Evolutionary conservation across 2,329 filamentous ascomycete genomes (phyloP).

Genomic region (Camillea tinctor): DNA sequence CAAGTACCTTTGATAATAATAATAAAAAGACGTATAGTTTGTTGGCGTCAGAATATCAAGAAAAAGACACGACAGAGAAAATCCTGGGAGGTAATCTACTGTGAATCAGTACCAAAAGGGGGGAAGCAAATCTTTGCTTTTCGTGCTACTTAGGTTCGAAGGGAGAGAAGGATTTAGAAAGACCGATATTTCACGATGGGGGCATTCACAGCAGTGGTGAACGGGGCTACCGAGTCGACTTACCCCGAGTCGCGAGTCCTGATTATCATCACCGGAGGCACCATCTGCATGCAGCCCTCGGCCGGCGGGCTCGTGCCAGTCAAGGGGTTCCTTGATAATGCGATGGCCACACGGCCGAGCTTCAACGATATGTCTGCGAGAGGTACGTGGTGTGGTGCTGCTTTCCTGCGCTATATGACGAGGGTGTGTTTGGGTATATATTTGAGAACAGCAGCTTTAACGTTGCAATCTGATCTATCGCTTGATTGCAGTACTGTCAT

Average conservation of each 20-base stretch:
- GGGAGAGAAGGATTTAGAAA: too few species aligned
- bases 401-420: too few species aligned
- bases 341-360: slow-evolving; percentile 76
- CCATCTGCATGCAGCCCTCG: slow-evolving; percentile 88
- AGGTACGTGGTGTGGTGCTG: slow-evolving; percentile 30
- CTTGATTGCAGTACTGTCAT: not conserved
- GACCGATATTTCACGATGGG: slow-evolving; percentile 23
- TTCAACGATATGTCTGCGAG: slow-evolving; percentile 75
- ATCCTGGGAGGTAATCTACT: too few species aligned
- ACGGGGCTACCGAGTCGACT: slow-evolving; percentile 25
- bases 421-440: slow-evolving; percentile 16
- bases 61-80: too few species aligned
- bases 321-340: slow-evolving; percentile 75
- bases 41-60: too few species aligned
- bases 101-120: too few species aligned
- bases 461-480: not conserved
- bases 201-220: slow-evolving; percentile 19
- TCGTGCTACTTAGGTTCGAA: too few species aligned
- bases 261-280: slow-evolving; percentile 87
- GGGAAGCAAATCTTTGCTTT: not conserved
- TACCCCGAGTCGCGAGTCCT: slow-evolving; percentile 77
- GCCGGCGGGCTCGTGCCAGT: slow-evolving; percentile 78
- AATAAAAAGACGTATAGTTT: too few species aligned
- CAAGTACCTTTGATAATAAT: too few species aligned
- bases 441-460: not conserved